A percentile compares a stretch with the other conserved stretches of the same genome.
phyloP scores from a whole-genome alignment of 768 basidiomycete species.

The Cytidiella melzeri region DNA sequence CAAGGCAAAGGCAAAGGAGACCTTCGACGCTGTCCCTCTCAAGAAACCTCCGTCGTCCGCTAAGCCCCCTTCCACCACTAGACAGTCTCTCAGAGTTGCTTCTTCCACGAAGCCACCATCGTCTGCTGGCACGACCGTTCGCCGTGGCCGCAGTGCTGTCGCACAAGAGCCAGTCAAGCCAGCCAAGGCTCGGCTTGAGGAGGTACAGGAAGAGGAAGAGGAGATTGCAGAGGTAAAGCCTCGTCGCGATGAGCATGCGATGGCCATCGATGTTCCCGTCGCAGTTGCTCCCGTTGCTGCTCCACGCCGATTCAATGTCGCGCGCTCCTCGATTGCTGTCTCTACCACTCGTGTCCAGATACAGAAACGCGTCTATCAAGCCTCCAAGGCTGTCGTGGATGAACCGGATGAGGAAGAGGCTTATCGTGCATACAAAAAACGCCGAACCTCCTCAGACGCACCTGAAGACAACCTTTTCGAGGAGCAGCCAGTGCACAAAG shows the following conservation, averaged over 20 bases:
- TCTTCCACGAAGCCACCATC: conserved; percentile 39
- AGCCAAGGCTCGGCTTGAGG: conserved; percentile 20
- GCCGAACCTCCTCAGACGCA: conserved; percentile 63
- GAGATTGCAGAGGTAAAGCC: not conserved
- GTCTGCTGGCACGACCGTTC: conserved; percentile 25
- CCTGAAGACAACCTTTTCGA: conserved; percentile 43
- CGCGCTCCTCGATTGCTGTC: conserved; percentile 15
- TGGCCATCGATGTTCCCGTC: conserved; percentile 31
- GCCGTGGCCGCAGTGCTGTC: conserved; percentile 20
- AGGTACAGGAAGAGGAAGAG: conserved; percentile 28
- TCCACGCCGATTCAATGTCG: conserved; percentile 23
- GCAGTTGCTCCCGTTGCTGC: conserved; percentile 21
- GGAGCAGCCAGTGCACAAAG: conserved; percentile 27
- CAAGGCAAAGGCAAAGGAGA: conserved; percentile 44
- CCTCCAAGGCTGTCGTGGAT: conserved; percentile 17
- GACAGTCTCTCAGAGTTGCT: not conserved
- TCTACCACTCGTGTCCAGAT: conserved; percentile 8
- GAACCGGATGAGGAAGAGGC: conserved; percentile 52
- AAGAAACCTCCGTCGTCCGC: conserved; percentile 45
- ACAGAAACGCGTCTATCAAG: conserved; percentile 13
- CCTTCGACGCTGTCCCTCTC: conserved; percentile 54
- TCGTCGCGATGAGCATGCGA: conserved; percentile 41
- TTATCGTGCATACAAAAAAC: conserved; percentile 63
- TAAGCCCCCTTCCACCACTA: conserved; percentile 24
- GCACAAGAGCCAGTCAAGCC: conserved; percentile 17